phyloP scores from a whole-genome alignment of 2,329 filamentous ascomycete species.

The Colletotrichum scovillei region DNA sequence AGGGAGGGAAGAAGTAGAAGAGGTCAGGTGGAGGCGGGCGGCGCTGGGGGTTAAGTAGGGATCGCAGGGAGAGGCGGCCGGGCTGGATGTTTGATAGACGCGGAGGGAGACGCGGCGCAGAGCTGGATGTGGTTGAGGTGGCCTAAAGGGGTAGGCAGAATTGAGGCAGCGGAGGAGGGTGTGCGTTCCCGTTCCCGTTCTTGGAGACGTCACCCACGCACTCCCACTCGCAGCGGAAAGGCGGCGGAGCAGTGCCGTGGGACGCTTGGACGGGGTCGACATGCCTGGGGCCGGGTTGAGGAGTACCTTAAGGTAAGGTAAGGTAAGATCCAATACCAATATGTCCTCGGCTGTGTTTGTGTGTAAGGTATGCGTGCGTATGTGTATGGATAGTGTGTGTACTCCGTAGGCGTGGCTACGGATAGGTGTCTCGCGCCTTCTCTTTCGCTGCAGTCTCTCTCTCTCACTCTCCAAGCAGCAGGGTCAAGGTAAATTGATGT shows the following conservation, averaged over 20 bases:
- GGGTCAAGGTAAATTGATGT: background rate
- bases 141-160: constrained; percentile 39
- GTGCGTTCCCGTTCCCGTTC: constrained; percentile 39
- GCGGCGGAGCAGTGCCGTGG: constrained; percentile 41
- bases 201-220: constrained; percentile 35
- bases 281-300: constrained; percentile 19
- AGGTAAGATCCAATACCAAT: background rate
- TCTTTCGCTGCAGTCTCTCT: background rate
- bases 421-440: background rate
- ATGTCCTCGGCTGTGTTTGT: background rate
- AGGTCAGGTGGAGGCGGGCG: constrained; percentile 17
- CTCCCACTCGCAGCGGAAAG: constrained; percentile 29
- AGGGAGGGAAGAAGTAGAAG: constrained; percentile 13
- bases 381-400: too few relatives aligned
- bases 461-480: background rate
- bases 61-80: constrained; percentile 25
- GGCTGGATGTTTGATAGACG: constrained; percentile 31
- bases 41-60: constrained; percentile 35
- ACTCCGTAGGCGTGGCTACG: too few relatives aligned
- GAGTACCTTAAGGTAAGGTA: background rate
- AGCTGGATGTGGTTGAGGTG: constrained; percentile 42
- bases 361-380: too few relatives aligned
- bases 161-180: constrained; percentile 38
- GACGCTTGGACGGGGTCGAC: constrained; percentile 47
- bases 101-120: constrained; percentile 29